Conservation (phyloP, 169 alveolate species). For the Plasmodium inui region DNA sequence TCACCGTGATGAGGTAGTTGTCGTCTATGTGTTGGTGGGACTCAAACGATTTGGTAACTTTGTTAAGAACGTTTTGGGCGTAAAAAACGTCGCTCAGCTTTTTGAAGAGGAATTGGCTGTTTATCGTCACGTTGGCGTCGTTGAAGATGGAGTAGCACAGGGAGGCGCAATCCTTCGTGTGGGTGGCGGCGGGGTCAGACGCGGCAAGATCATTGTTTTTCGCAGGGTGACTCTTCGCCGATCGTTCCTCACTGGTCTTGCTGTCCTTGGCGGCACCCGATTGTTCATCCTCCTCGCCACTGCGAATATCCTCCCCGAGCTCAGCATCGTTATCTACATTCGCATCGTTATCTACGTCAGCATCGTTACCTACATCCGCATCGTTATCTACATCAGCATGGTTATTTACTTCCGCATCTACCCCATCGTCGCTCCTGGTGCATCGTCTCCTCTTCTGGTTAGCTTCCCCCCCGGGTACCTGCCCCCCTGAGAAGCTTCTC, state of each 20-base stretch:
- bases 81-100: conserved; percentile 34
- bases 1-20: conserved; percentile 40
- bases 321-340: neutral
- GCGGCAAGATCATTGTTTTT: neutral
- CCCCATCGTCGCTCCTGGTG: neutral
- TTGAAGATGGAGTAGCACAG: conserved; percentile 19
- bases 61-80: conserved; percentile 13
- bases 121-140: conserved; percentile 17
- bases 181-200: neutral
- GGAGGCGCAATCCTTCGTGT: conserved; percentile 7
- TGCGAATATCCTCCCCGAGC: neutral
- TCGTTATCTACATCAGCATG: neutral
- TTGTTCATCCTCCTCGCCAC: conserved; percentile 8
- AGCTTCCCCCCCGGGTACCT: neutral
- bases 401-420: neutral
- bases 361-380: too few relatives aligned
- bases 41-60: conserved; percentile 41
- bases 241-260: neutral
- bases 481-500: neutral
- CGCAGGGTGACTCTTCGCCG: neutral
- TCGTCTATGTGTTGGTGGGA: conserved; percentile 67
- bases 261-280: neutral
- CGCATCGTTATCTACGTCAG: neutral
- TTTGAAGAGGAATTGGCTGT: conserved; percentile 17
- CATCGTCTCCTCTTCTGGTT: neutral